Evolutionary conservation across 345 rosid genomes (phyloP), one percentile per base, ranked within the genome.

Genomic region (Bretschneidera sinensis): DNA sequence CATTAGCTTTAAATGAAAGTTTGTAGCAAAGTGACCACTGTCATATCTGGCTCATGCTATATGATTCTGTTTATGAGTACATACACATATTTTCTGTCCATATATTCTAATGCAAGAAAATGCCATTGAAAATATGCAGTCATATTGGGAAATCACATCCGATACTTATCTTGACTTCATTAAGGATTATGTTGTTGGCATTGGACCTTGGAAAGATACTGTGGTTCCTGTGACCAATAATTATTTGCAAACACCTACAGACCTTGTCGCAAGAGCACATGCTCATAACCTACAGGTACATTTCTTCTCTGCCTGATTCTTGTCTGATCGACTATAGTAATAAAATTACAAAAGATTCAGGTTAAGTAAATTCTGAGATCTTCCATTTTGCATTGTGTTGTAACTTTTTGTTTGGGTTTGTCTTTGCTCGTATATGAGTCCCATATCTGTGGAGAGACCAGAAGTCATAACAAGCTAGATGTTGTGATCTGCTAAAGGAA

Each of bases 151-250:
- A 67, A 87, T 94, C 48, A 94, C 92, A 66, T 90, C 97, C 4
- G 89, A 94, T 64, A 43, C 43, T 34, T 94, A 88, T 72, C 78
- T 94, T 7, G 79, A 81, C 75, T 88, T 72, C 75, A 82, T 94
- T 33, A 86, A 83, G 67, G 81, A 78, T 2, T 94, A 94, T 43
- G 95, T 85, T 28, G 74, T 90, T 33, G 99, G 99, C n/a, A 90
- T 94, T 43, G 99, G 99, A 63, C 99, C 97, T 18, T 94, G 99
- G 97, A 94, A 94, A 69, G 97, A 94, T 65, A 90, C 99, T 0
- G 56, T 92, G 39, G 95, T 90, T 67, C 97, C 96, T 54, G 92
- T 74, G 2, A 55, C 7, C 45, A 63, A 80, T 53, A 82, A 88
- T 63, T 79, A 84, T 72, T 61, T 83, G 71, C 78, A 57, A 57